These are phyloP conservation scores for Metarhizium brunneum DNA, from an alignment of 2,329 filamentous ascomycete species.

Conservation along the genomic window DNA sequence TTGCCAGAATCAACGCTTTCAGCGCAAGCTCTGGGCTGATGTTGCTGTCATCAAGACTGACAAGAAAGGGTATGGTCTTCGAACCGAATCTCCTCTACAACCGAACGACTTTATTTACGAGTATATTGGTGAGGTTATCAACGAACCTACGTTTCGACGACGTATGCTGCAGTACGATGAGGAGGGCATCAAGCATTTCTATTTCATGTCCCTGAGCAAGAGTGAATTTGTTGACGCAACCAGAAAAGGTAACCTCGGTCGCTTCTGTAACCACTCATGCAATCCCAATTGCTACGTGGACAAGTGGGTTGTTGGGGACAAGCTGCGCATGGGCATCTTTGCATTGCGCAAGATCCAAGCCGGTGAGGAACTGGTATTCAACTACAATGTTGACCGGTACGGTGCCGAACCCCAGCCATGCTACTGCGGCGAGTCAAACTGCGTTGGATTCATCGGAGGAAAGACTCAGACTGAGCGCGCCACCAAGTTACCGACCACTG, in stretches of 20 bases:
- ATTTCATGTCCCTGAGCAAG: slow-evolving; percentile 98
- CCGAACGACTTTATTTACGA: slow-evolving; percentile 92
- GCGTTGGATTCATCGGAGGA: slow-evolving; percentile 91
- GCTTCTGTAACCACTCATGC: slow-evolving; percentile 98
- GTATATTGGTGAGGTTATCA: slow-evolving; percentile 97
- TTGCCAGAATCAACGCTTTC: slow-evolving; percentile 93
- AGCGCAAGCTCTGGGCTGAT: slow-evolving; percentile 77
- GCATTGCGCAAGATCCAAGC: slow-evolving; percentile 74
- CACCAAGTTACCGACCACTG: slow-evolving; percentile 81
- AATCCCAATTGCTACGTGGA: slow-evolving; percentile 98
- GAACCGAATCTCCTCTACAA: slow-evolving; percentile 67
- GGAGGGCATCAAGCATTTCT: slow-evolving; percentile 97
- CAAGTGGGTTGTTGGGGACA: slow-evolving; percentile 97
- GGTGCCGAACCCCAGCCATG: slow-evolving; percentile 94
- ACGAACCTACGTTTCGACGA: slow-evolving; percentile 77
- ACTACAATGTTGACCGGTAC: slow-evolving; percentile 98
- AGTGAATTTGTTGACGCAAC: slow-evolving; percentile 97
- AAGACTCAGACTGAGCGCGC: slow-evolving; percentile 95
- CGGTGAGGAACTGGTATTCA: slow-evolving; percentile 94
- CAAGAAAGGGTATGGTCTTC: slow-evolving; percentile 92
- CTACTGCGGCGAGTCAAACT: slow-evolving; percentile 91
- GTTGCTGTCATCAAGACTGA: slow-evolving; percentile 96
- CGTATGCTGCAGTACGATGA: slow-evolving; percentile 92
- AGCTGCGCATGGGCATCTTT: slow-evolving; percentile 98
- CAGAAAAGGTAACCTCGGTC: slow-evolving; percentile 88